Evolutionary conservation across 140 eudicot genomes (phyloP).

Genomic region (Stevia rebaudiana): DNA sequence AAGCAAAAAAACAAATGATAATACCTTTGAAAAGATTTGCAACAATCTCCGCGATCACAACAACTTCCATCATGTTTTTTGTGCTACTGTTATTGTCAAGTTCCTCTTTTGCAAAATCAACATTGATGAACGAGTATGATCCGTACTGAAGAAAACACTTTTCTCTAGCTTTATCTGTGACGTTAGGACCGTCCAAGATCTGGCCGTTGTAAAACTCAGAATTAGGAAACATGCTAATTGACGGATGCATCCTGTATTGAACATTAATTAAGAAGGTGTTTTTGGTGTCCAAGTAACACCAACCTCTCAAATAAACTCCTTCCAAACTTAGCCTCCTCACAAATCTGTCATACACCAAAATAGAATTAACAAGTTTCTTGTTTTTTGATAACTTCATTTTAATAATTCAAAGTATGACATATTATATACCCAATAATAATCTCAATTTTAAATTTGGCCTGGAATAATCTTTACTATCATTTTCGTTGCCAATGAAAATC

Average conservation of each 20-base stretch:
- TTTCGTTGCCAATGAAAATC: no score
- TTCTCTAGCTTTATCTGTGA: slow-evolving; percentile 18
- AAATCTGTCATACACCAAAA: slow-evolving; percentile 21
- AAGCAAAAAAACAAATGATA: neutral
- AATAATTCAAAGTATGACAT: no score
- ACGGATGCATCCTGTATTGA: slow-evolving; percentile 54
- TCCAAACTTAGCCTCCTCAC: slow-evolving; percentile 33
- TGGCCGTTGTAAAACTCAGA: slow-evolving; percentile 31
- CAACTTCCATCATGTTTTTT: slow-evolving; percentile 41
- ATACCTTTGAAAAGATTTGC: slow-evolving; percentile 34
- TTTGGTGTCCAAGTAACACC: slow-evolving; percentile 32
- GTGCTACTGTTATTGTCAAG: slow-evolving; percentile 28
- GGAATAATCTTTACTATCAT: no score
- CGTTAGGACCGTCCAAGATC: slow-evolving; percentile 38
- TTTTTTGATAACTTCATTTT: no score
- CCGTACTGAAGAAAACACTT: slow-evolving; percentile 34
- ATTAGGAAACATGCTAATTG: slow-evolving; percentile 48
- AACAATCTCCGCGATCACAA: slow-evolving; percentile 30
- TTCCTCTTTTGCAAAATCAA: slow-evolving; percentile 36
- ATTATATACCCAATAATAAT: no score
- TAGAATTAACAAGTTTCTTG: no score
- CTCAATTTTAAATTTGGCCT: no score
- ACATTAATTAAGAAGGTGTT: slow-evolving; percentile 42
- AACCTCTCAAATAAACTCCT: slow-evolving; percentile 47
- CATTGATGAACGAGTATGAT: slow-evolving; percentile 40